phyloP scores from a whole-genome alignment of 2,329 filamentous ascomycete species.

The Zymoseptoria passerinii region DNA sequence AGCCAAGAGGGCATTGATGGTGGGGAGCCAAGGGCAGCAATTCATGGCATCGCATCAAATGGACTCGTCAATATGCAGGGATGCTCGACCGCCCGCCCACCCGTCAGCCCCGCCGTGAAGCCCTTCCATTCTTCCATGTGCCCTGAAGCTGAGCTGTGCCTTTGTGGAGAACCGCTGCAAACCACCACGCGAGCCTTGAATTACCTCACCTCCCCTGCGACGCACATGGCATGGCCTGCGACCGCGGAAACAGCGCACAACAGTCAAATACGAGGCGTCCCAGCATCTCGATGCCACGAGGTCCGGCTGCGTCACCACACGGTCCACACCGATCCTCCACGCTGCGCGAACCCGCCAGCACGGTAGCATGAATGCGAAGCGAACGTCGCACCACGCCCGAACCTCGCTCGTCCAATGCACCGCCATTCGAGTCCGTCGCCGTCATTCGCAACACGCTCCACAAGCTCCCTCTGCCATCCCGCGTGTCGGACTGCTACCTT shows the following conservation, averaged over 20 bases:
- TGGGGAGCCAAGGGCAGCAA: not conserved
- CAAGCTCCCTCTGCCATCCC: not conserved
- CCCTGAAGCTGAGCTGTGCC: not conserved
- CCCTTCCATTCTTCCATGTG: no score
- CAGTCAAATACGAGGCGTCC: not conserved
- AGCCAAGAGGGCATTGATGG: not conserved
- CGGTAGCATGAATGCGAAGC: conserved; percentile 19
- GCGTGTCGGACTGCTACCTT: not conserved
- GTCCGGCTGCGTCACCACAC: not conserved
- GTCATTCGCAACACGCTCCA: not conserved
- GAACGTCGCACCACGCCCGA: conserved; percentile 20
- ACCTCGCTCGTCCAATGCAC: conserved; percentile 21
- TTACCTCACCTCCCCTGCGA: not conserved
- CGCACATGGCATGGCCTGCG: not conserved
- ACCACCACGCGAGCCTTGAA: not conserved
- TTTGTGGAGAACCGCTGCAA: not conserved
- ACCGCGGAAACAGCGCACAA: not conserved
- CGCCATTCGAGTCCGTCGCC: not conserved
- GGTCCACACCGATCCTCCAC: not conserved
- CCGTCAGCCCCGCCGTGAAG: not conserved
- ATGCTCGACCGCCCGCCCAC: not conserved
- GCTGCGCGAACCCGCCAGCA: not conserved
- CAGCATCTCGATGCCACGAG: not conserved
- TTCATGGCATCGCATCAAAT: not conserved
- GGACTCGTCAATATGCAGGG: not conserved